Base-by-base conservation (phyloP, 306 rosid genomes). In the Cercis canadensis region DNA sequence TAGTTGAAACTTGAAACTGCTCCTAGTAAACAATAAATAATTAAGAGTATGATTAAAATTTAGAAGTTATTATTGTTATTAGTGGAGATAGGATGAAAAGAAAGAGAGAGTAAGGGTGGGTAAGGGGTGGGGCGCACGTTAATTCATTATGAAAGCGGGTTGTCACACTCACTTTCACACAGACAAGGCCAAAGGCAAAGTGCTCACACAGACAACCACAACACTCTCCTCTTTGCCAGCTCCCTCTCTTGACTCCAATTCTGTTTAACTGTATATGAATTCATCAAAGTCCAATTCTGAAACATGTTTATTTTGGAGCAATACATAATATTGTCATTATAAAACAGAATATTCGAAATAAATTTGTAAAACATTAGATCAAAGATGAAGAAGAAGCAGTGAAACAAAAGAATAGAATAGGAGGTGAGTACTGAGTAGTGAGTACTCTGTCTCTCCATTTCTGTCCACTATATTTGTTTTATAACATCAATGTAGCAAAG, bases 131-230 rank as follows among this genome's bases (percentile, higher is more conserved):
- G 83, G 55, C 43, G 83, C 87, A 77, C 76, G 84, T 85, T 85
- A 83, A 70, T 72, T 72, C 78, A 82, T 82, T 47, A 85, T 82
- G 84, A 65, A 78, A 76, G 83, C 7, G 33, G 68, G 72, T 68
- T 68, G 77, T 80, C 80, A 64, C 79, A 31, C 43, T 61, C 79
- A 67, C 79, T 74, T 65, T 62, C 71, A 70, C 83, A 70, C 43
- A 55, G n/a, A 64, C 76, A 62, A 74, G 21, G 66, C 78, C 75
- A 78, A 83, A 81, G 75, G 53, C 67, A 73, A 69, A 73, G 79
- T 65, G 53, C 24, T 54, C 31, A 40, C 57, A 49, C 73, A 77
- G 47, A 33, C 72, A 60, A 55, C 16, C 67, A 69, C 77, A 58
- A 14, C 18, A 41, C 45, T 70, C 39, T 70, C 62, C n/a, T n/a